Evolutionary conservation across 495 filamentous ascomycete species (phyloP), one percentile per base, ranked within the genome.

Genomic region (Ramalina peruviana): DNA sequence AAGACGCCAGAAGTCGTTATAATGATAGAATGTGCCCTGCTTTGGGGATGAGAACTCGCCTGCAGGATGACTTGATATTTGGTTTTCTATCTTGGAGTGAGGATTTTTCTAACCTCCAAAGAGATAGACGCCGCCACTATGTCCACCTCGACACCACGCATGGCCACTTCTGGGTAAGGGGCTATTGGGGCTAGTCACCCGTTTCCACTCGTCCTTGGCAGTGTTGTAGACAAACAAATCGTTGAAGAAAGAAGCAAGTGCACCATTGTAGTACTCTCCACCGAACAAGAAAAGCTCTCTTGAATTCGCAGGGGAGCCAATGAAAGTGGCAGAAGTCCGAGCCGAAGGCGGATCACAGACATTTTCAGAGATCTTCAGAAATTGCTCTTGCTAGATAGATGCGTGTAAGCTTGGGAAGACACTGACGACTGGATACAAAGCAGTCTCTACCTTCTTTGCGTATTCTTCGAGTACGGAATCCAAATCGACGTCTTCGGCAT

Each of bases 21-120:
- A 98, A 58, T 98, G 92, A 61, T 98, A 96, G 62, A 98, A 98
- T 1, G 90, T 98, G 4, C 92, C 92, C 63, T 98, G 92, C 59
- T 96, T 98, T 1, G 92, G 92, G 9, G 73, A 81, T 2, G 78
- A 85, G 46, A 82, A 82, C 56, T 80, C 76, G 40, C 69, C 65
- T 67, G 40, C 37, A 67, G 50, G 62, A 65, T 53, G 77, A 76
- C 53, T 78, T 70, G 15, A 45, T 10, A 49, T 3, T 48, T 15
- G 13, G 23, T 40, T 38, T 46, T 13, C 40, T 40, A 23, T 39
- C 11, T 37, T 17, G 37, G 21, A n/a, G 23, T 43, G 17, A 10
- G 27, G 5, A 38, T 11, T 3, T 3, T 23, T 20, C 65, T 53
- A 59, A 57, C 90, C 92, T 58, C 92, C 92, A 57, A 96, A 97